Evolutionary conservation across 2,329 filamentous ascomycete genomes (phyloP).

Genomic region (Coniochaeta prunicola): DNA sequence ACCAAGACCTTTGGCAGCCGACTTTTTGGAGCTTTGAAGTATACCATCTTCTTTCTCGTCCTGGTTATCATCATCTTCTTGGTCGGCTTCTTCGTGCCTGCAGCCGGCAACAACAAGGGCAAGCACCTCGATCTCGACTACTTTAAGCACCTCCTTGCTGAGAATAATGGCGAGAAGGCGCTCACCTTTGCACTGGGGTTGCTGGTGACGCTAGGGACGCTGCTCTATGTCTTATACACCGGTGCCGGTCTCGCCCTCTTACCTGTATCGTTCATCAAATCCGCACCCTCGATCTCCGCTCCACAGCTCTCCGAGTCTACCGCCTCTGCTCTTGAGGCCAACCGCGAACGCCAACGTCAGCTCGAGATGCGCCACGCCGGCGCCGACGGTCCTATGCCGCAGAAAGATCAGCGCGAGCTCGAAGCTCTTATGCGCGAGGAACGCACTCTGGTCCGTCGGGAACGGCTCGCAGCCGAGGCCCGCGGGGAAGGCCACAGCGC

Average conservation of each 20-base stretch:
- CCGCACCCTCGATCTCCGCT: constrained; percentile 76
- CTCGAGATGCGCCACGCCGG: constrained; percentile 80
- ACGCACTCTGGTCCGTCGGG: constrained; percentile 80
- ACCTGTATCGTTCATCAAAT: constrained; percentile 86
- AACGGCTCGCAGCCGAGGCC: constrained; percentile 78
- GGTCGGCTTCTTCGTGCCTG: constrained; percentile 88
- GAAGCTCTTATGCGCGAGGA: constrained; percentile 85
- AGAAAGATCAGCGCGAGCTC: constrained; percentile 82
- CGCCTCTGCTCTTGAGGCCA: constrained; percentile 72
- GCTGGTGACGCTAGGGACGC: constrained; percentile 78
- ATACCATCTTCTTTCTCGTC: constrained; percentile 77
- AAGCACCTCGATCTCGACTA: constrained; percentile 79
- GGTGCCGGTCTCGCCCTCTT: constrained; percentile 81
- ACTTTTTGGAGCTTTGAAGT: constrained; percentile 81
- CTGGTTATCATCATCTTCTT: constrained; percentile 79
- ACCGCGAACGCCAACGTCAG: constrained; percentile 86
- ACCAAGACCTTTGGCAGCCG: constrained; percentile 63
- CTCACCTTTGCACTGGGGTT: constrained; percentile 84
- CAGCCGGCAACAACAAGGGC: constrained; percentile 58
- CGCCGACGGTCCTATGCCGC: constrained; percentile 64
- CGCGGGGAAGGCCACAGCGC: constrained; percentile 69
- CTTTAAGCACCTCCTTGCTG: constrained; percentile 75
- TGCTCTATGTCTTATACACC: constrained; percentile 85
- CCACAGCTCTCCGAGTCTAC: constrained; percentile 72
- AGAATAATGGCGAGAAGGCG: constrained; percentile 88